Base-by-base conservation (phyloP, 164 flowering plant genomes). In the Vitis rotundifolia region DNA sequence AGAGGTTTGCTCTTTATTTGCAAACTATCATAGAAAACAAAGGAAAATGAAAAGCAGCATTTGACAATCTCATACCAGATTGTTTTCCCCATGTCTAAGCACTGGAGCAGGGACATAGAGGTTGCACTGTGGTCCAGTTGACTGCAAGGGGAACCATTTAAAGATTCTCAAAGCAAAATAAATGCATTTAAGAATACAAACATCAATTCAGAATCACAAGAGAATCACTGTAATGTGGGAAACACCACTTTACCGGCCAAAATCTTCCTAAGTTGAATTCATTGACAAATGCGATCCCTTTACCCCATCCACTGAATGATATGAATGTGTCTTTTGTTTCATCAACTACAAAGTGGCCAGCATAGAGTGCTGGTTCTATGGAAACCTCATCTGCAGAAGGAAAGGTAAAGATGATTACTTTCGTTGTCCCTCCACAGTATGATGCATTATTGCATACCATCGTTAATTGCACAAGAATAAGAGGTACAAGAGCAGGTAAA, bases 91-190 rank as follows among this genome's bases (percentile, higher is more conserved):
- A 11, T 49, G 80, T 66, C 64, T 76, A 65, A 94, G 93, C 62
- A 91, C 58, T 49, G 97, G 94, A 77, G 96, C 97, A 71, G 98
- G 98, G 68, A 94, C 87, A 71, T 92, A 94, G 28, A 94, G 95
- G 81, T 79, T 92, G 81, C 98, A 94, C 66, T 94, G 98, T 53
- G 98, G 98, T 71, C 98, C 97, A 76, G 64, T 68, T 1, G 80
- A 75, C 98, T 92, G 89, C 75, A 75, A 73, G 75, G 65, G n/a
- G 49, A 50, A 11, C 22, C 73, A 73, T 52, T 26, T 54, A 66
- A 28, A 2, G 26, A 2, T 56, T 19, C 11, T 18, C 10, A 58
- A 51, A 52, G 6, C 10, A 44, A 9, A 18, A 48, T 5, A 8
- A 37, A 68, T 48, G 14, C 13, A 16, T 37, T 3, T 0, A 37